Evolutionary conservation across 108 stramenopile genomes (phyloP).

Genomic region (Stephanodiscus minutulus): DNA sequence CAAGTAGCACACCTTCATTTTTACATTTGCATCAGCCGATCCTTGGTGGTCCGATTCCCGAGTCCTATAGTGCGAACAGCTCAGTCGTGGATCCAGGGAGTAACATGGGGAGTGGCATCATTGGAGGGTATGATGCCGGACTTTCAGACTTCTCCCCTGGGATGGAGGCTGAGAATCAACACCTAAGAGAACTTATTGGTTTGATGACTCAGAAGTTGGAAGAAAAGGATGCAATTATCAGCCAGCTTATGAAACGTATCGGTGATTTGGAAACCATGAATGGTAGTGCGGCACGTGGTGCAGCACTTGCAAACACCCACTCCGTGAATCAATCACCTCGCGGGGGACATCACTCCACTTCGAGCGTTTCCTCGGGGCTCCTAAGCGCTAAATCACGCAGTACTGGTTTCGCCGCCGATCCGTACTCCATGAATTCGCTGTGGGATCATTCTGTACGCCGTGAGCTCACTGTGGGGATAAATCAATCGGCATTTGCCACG

Average conservation of each 20-base stretch:
- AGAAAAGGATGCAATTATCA: conserved; percentile 49
- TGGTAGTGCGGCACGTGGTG: conserved; percentile 1
- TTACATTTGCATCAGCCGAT: conserved; percentile 28
- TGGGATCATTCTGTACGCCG: conserved; percentile 28
- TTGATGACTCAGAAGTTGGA: conserved; percentile 30
- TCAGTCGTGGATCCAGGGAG: background rate
- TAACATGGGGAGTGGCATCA: background rate
- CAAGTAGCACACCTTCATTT: background rate
- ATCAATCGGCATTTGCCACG: background rate
- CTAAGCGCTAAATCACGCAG: conserved; percentile 7
- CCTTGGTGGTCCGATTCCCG: background rate
- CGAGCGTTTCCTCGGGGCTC: background rate
- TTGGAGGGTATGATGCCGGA: background rate
- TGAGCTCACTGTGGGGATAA: conserved; percentile 17
- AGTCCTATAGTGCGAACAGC: background rate
- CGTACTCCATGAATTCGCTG: conserved; percentile 14
- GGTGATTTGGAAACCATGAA: conserved; percentile 31
- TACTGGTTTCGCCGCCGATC: conserved; percentile 1
- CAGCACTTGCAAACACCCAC: background rate
- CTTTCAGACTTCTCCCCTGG: conserved; percentile 28
- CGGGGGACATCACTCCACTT: background rate
- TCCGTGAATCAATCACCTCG: background rate
- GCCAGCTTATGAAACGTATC: conserved; percentile 45
- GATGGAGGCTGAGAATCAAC: conserved; percentile 27
- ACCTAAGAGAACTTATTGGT: conserved; percentile 28